Evolutionary conservation across 2,329 filamentous ascomycete genomes (phyloP).

Genomic region (Exophiala lecanii-corni): DNA sequence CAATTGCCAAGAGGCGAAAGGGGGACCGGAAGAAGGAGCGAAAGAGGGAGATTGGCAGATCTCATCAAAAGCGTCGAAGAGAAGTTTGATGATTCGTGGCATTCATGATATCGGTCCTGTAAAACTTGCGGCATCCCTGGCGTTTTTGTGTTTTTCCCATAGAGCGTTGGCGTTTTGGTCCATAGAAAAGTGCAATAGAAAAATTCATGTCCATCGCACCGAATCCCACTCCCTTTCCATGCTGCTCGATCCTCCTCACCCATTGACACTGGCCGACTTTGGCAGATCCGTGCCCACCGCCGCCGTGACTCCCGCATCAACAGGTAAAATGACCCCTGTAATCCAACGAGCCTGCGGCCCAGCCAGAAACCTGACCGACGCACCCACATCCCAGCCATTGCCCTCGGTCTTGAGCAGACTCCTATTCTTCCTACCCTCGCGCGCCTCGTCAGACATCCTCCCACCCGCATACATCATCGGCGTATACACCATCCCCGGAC

Average conservation of each 20-base stretch:
- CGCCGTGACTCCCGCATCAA: conserved; percentile 46
- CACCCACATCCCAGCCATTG: conserved; percentile 51
- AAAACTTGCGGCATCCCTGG: too few relatives aligned
- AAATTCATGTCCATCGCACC: too few relatives aligned
- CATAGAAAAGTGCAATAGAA: too few relatives aligned
- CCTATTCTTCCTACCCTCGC: conserved; percentile 46
- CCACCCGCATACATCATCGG: conserved; percentile 50
- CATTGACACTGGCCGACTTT: conserved; percentile 35
- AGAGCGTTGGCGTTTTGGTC: too few relatives aligned
- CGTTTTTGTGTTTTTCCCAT: too few relatives aligned
- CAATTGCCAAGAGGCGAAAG: conserved; percentile 74
- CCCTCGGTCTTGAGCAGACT: conserved; percentile 52
- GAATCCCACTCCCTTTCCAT: too few relatives aligned
- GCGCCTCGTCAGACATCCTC: conserved; percentile 48
- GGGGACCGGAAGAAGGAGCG: conserved; percentile 78
- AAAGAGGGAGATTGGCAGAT: conserved; percentile 70
- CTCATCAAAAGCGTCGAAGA: conserved; percentile 55
- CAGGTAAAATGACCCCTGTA: conserved; percentile 45
- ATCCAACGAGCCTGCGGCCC: conserved; percentile 51
- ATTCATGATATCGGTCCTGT: conserved; percentile 1
- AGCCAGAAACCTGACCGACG: conserved; percentile 49
- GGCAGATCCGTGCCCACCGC: conserved; percentile 41
- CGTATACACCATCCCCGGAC: conserved; percentile 53
- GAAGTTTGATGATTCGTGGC: conserved; percentile 29
- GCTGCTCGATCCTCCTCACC: too few relatives aligned